Evolutionary conservation across 2,329 filamentous ascomycete species (phyloP).

Genomic region (Diplocarpon mali): DNA sequence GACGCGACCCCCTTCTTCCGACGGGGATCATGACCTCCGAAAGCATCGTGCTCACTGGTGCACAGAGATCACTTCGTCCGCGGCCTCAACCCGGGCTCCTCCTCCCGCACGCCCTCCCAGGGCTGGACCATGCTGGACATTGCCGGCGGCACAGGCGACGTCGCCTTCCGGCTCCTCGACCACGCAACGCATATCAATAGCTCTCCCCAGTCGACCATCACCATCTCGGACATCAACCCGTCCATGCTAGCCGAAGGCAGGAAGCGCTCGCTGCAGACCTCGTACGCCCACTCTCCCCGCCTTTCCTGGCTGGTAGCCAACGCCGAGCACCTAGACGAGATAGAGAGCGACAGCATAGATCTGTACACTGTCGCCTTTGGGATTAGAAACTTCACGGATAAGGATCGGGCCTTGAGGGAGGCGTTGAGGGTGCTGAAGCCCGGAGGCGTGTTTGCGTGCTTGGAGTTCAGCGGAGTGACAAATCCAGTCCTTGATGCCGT

Average conservation of each 20-base stretch:
- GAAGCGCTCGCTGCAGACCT: slow-evolving; percentile 57
- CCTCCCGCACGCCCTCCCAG: slow-evolving; percentile 33
- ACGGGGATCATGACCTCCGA: too few species aligned
- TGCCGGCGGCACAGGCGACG: slow-evolving; percentile 92
- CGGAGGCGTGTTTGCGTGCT: slow-evolving; percentile 88
- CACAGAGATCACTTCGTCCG: slow-evolving; percentile 80
- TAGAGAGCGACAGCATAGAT: slow-evolving; percentile 67
- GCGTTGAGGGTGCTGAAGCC: slow-evolving; percentile 85
- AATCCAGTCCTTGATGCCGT: slow-evolving; percentile 68
- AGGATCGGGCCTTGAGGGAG: slow-evolving; percentile 69
- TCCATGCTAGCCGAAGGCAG: slow-evolving; percentile 86
- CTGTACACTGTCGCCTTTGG: slow-evolving; percentile 97
- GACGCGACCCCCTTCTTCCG: neutral
- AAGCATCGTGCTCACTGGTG: neutral
- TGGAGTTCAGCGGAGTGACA: slow-evolving; percentile 79
- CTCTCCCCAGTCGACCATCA: slow-evolving; percentile 73
- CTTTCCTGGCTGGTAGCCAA: slow-evolving; percentile 80
- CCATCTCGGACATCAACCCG: slow-evolving; percentile 90
- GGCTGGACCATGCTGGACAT: slow-evolving; percentile 82
- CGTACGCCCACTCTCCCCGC: slow-evolving; percentile 40
- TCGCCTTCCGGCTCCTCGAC: slow-evolving; percentile 91
- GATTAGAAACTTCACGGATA: slow-evolving; percentile 94
- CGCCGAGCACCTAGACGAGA: slow-evolving; percentile 60
- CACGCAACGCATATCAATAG: slow-evolving; percentile 72
- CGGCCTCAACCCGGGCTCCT: slow-evolving; percentile 61